These are phyloP conservation scores for Trichaptum fuscoviolaceum DNA, from an alignment of 768 basidiomycete genomes.

Conservation along the genomic window DNA sequence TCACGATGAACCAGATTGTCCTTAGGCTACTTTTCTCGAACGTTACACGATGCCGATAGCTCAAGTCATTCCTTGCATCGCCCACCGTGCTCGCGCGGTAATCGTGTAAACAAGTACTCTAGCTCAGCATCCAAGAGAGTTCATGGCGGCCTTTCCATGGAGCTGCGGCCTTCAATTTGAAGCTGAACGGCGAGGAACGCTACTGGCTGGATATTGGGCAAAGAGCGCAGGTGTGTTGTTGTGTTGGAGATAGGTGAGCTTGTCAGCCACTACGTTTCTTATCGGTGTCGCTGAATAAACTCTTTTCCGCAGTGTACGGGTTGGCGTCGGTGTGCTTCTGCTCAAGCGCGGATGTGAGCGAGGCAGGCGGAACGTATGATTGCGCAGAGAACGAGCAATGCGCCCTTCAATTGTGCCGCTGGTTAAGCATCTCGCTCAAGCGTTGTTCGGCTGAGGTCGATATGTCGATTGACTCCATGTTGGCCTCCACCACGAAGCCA, in stretches of 20 bases:
- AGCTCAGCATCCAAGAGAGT: slow-evolving; percentile 92
- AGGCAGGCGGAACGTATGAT: background rate
- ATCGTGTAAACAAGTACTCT: slow-evolving; percentile 75
- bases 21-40: slow-evolving; percentile 86
- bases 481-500: slow-evolving; percentile 15
- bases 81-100: slow-evolving; percentile 76
- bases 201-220: slow-evolving; percentile 90
- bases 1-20: slow-evolving; percentile 5
- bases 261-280: background rate
- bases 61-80: slow-evolving; percentile 93
- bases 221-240: slow-evolving; percentile 70
- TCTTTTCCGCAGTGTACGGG: slow-evolving; percentile 63
- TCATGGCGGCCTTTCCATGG: slow-evolving; percentile 90
- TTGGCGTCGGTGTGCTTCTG: slow-evolving; percentile 86
- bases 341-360: slow-evolving; percentile 54
- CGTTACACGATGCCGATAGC: slow-evolving; percentile 80
- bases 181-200: slow-evolving; percentile 94
- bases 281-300: background rate
- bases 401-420: slow-evolving; percentile 12
- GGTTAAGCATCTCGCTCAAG: slow-evolving; percentile 24
- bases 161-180: slow-evolving; percentile 97
- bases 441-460: slow-evolving; percentile 34
- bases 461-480: slow-evolving; percentile 13
- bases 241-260: slow-evolving; percentile 67
- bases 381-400: background rate